A percentile compares a stretch with the other conserved stretches of the same genome.
Evolutionary conservation across 129 eudicot species (phyloP).

Genomic region (Gnaphalium uliginosum): DNA sequence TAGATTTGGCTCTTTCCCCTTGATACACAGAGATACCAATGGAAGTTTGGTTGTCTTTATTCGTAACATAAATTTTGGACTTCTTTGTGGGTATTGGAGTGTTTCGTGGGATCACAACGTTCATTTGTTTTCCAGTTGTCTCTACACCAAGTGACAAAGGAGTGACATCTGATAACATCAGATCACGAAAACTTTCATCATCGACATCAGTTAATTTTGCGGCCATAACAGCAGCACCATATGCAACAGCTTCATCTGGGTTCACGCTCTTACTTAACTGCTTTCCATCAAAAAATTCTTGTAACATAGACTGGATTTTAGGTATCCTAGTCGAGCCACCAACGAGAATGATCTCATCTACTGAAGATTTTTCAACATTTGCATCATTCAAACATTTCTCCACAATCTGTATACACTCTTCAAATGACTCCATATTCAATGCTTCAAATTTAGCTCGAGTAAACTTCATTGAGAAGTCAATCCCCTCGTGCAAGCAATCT

Average conservation of each 20-base stretch:
- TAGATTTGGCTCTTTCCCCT: constrained; percentile 15
- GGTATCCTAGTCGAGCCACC: constrained; percentile 39
- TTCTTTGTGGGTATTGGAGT: too few relatives aligned
- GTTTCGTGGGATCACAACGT: too few relatives aligned
- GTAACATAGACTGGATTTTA: constrained; percentile 22
- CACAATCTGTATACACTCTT: constrained; percentile 12
- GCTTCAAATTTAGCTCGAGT: constrained; percentile 19
- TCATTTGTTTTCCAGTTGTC: neutral
- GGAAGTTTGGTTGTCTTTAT: neutral
- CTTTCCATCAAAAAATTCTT: constrained; percentile 6
- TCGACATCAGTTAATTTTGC: constrained; percentile 9
- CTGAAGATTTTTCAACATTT: neutral
- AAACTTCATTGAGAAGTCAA: constrained; percentile 20
- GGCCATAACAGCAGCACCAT: constrained; percentile 24
- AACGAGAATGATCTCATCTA: constrained; percentile 21
- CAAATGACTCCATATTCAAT: neutral
- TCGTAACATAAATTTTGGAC: neutral
- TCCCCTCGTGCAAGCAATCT: constrained; percentile 22
- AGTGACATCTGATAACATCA: constrained; percentile 14
- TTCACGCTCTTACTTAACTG: constrained; percentile 15
- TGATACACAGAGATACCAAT: neutral
- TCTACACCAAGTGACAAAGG: constrained; percentile 13
- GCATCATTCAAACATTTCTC: constrained; percentile 8
- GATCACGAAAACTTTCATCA: neutral
- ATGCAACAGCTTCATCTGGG: constrained; percentile 23